Evolutionary conservation across 371 early-diverging fungal species (phyloP), one percentile per base, ranked within the genome.

Genomic region (Circinella minor): DNA sequence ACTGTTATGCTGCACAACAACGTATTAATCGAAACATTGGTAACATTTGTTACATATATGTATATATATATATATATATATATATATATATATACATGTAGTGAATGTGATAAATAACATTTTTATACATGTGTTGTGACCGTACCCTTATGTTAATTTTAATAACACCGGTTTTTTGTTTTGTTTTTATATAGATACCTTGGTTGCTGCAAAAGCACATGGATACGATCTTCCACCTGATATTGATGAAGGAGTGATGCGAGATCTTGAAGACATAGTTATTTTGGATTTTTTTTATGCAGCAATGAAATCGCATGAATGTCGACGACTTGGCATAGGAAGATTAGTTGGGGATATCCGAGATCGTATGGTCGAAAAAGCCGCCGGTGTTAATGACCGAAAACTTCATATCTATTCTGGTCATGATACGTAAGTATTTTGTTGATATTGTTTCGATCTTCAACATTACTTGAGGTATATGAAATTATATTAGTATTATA

Each of bases 391-490:
- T 34, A 71, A 77, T 39, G 79, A 81, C 27, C 78, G 87, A 17
- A 90, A 90, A 70, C 71, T 92, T 73, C 85, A 59, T 10, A 71
- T 94, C 47, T 93, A 90, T 75, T 91, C 92, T 69, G 93, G 92
- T 49, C 94, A 94, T 75, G 93, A 93, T 73, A 88, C 92, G 86
- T 88, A 81, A 68, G 77, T 61, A 15, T 51, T 15, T 47, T 47
- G 9, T 47, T 47, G 9, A 47, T 47, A 47, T 47, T 9, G 15
- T 11, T 11, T 9, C 47, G 11, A 47, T 15, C 9, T 47, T 51
- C n/a, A 43, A 43, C 43, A 51, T 51, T 13, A n/a, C 1, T n/a
- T 14, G 51, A 6, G 51, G 7, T 43, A 9, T 6, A 9, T 43
- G 43, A 9, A 3, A 43, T 43, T 43, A 43, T 11, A 11, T 9